Conservation (phyloP, 2,329 filamentous ascomycete species). For the Nigrospora osmanthi region DNA sequence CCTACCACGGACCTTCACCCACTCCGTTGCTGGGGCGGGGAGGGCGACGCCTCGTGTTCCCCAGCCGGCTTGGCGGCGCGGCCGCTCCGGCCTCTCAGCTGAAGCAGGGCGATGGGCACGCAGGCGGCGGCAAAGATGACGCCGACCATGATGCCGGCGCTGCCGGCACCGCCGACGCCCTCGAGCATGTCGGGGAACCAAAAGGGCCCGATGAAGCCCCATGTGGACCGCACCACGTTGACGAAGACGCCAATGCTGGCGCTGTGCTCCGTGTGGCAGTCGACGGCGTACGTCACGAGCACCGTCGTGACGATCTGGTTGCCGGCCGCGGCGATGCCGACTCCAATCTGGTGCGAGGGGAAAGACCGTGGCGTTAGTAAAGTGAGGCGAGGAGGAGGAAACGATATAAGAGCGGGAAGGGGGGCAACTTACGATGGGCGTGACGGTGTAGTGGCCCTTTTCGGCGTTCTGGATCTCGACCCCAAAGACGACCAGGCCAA, state of each 20-base stretch:
- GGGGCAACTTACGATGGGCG: conserved; percentile 30
- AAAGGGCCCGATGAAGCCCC: conserved; percentile 40
- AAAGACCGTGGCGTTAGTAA: not conserved
- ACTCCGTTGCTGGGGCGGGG: too few relatives aligned
- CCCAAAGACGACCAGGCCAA: conserved; percentile 45
- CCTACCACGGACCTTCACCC: too few relatives aligned
- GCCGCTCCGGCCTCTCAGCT: conserved; percentile 7
- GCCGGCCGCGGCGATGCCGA: conserved; percentile 41
- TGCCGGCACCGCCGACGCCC: conserved; percentile 20
- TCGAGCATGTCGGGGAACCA: conserved; percentile 31
- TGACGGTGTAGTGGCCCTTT: conserved; percentile 41
- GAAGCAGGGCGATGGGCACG: conserved; percentile 8
- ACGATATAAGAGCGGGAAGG: not conserved
- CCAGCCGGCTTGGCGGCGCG: too few relatives aligned
- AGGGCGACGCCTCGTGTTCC: too few relatives aligned
- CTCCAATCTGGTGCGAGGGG: conserved; percentile 28
- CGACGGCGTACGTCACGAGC: conserved; percentile 51
- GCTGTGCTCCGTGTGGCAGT: conserved; percentile 44
- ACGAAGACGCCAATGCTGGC: conserved; percentile 51
- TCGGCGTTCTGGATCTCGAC: conserved; percentile 38
- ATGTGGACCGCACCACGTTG: conserved; percentile 45
- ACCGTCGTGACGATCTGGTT: conserved; percentile 56
- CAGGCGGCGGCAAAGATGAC: conserved; percentile 19
- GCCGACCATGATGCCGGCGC: conserved; percentile 24
- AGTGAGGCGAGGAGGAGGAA: not conserved